Evolutionary conservation across 805 yeast species (phyloP).

Genomic region (Cyberlindnera bimundalis): DNA sequence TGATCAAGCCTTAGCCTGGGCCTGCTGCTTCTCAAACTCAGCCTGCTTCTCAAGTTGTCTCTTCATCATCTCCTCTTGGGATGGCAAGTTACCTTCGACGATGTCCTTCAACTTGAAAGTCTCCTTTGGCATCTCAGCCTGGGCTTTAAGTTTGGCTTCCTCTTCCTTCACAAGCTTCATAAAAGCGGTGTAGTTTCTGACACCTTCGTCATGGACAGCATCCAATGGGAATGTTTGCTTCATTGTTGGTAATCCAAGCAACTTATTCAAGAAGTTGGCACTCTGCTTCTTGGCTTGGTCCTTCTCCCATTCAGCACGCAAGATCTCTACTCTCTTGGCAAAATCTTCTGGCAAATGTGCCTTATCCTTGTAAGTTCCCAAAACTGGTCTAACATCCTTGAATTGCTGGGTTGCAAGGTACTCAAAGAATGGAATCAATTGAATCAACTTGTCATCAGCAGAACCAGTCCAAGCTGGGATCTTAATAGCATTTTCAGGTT

Average conservation of each 20-base stretch:
- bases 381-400: constrained; percentile 85
- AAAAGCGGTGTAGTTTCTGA: constrained; percentile 80
- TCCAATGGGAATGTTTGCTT: constrained; percentile 68
- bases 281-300: constrained; percentile 44
- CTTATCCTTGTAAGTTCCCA: constrained; percentile 68
- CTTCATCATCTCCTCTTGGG: constrained; percentile 59
- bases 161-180: constrained; percentile 83
- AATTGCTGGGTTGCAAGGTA: constrained; percentile 84
- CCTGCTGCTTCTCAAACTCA: constrained; percentile 31
- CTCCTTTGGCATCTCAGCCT: constrained; percentile 78
- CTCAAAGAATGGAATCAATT: constrained; percentile 88
- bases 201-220: constrained; percentile 86
- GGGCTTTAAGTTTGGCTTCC: constrained; percentile 55
- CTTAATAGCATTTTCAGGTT: constrained; percentile 93
- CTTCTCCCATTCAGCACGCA: constrained; percentile 67
- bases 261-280: constrained; percentile 51
- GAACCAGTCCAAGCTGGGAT: constrained; percentile 84
- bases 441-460: constrained; percentile 74
- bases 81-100: constrained; percentile 78
- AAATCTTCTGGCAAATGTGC: constrained; percentile 73
- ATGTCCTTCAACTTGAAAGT: constrained; percentile 80
- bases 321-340: constrained; percentile 66
- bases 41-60: constrained; percentile 40
- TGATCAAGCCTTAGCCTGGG: too few relatives aligned
- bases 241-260: constrained; percentile 60